Base-by-base conservation (phyloP, 192 early-diverging fungal species). In the Rhizophagus prolifer region DNA sequence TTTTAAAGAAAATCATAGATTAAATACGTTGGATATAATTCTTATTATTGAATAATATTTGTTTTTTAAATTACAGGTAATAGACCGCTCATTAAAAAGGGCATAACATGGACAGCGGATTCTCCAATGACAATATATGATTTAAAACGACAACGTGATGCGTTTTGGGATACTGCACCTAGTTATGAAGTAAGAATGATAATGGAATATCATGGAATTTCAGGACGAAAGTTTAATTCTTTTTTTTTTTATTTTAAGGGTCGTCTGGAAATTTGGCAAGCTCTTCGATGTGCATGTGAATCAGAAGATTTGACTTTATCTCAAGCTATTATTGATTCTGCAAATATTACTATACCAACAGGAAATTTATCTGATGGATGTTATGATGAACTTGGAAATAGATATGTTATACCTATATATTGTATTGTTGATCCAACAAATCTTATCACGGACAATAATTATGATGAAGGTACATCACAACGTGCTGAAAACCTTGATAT, bases 141-240 rank as follows among this genome's bases (percentile, higher is more conserved):
- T 67, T 79, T 93, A 23, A 78, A 88, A 41, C 79, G 76, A 46
- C 85, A 91, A 75, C 82, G 92, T 31, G 76, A 85, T 9, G 86
- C 86, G 26, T 94, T 92, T 78, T 94, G 93, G 93, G 91, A 94
- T 46, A 92, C 92, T 23, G 87, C 86, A 54, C 88, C 92, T 34
- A 83, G 79, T 19, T 92, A 93, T 54, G 92, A 90, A 73, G 88
- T 90, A 86, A 14, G 65, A n/a, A 1, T 41, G 36, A 21, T 36
- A n/a, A 78, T 28, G 9, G n/a, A 25, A 25, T n/a, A 38, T 44
- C 26, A 61, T 30, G 21, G 58, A 64, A 44, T 28, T 34, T 19
- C 50, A 38, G 79, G 28, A 38, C 47, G 2, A 12, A 5, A 12
- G 36, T 38, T 41, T 58, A 34, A 34, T 46, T 44, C 0, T 21